Conservation (phyloP, 768 basidiomycete genomes). For the Lactarius deliciosus region DNA sequence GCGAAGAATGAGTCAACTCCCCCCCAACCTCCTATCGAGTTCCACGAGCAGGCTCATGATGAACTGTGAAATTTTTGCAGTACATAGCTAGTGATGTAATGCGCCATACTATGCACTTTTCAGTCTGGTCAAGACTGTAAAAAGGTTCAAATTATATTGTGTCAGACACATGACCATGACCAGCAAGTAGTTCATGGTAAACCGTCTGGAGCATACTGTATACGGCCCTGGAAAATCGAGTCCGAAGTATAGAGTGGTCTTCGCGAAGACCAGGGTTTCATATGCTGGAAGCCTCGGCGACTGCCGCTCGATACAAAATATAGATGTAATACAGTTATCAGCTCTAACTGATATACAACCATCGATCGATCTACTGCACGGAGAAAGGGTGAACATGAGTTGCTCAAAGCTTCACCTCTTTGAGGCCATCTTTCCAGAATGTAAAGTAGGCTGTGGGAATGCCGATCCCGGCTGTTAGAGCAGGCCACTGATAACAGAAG, state of each 20-base stretch:
- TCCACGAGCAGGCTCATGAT: slow-evolving; percentile 30
- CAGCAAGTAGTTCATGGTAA: not conserved
- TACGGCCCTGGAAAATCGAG: not conserved
- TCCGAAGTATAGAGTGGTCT: not conserved
- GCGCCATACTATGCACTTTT: not conserved
- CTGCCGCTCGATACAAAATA: not conserved
- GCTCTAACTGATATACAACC: slow-evolving; percentile 20
- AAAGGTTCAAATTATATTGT: not conserved
- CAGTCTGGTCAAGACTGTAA: not conserved
- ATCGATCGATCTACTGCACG: slow-evolving; percentile 22
- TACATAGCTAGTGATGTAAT: slow-evolving; percentile 12
- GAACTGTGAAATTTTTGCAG: slow-evolving; percentile 25
- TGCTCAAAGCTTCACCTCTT: slow-evolving; percentile 67
- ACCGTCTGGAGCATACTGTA: not conserved
- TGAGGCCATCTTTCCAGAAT: slow-evolving; percentile 95
- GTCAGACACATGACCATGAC: not conserved
- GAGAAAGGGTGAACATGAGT: slow-evolving; percentile 24
- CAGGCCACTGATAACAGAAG: not conserved
- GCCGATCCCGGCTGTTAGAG: slow-evolving; percentile 20
- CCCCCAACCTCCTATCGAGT: slow-evolving; percentile 31
- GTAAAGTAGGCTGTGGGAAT: slow-evolving; percentile 72
- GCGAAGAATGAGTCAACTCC: slow-evolving; percentile 32
- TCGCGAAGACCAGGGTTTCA: not conserved
- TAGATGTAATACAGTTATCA: slow-evolving; percentile 6
- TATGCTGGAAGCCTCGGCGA: not conserved